Conservation (phyloP, 768 basidiomycete genomes). For the Mycena olivaceomarginata region DNA sequence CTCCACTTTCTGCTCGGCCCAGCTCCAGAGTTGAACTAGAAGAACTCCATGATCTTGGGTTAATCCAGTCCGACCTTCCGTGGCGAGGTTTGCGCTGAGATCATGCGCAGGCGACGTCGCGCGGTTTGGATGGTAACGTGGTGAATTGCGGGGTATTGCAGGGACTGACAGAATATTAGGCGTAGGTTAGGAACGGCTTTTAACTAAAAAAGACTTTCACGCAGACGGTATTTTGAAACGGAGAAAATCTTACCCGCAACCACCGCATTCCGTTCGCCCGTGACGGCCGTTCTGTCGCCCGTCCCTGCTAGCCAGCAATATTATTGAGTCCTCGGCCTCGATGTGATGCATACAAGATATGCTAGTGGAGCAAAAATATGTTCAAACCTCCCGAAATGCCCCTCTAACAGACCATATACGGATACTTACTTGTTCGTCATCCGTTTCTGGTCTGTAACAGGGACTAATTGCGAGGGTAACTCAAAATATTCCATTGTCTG, state of each 20-base stretch:
- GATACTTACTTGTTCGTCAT: no score
- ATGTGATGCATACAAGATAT: no score
- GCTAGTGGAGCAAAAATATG: no score
- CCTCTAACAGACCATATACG: no score
- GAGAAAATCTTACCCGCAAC: background rate
- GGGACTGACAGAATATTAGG: background rate
- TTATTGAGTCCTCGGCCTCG: no score
- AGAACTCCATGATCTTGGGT: constrained; percentile 11
- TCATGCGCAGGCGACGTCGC: background rate
- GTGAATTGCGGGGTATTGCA: background rate
- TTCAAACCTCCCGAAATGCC: no score
- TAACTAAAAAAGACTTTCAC: no score
- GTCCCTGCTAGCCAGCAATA: no score
- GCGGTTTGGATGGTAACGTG: background rate
- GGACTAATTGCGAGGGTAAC: constrained; percentile 19
- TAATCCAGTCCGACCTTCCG: constrained; percentile 19
- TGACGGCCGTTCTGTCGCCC: background rate
- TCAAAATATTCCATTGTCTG: constrained; percentile 4
- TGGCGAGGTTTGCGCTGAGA: constrained; percentile 23
- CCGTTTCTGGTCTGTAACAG: no score
- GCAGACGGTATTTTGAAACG: background rate
- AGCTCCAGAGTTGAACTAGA: constrained; percentile 17
- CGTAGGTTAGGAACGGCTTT: no score
- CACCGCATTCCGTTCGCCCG: background rate
- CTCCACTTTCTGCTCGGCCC: constrained; percentile 8